phyloP scores from a whole-genome alignment of 768 basidiomycete species.

The Rhodotorula paludigena region DNA sequence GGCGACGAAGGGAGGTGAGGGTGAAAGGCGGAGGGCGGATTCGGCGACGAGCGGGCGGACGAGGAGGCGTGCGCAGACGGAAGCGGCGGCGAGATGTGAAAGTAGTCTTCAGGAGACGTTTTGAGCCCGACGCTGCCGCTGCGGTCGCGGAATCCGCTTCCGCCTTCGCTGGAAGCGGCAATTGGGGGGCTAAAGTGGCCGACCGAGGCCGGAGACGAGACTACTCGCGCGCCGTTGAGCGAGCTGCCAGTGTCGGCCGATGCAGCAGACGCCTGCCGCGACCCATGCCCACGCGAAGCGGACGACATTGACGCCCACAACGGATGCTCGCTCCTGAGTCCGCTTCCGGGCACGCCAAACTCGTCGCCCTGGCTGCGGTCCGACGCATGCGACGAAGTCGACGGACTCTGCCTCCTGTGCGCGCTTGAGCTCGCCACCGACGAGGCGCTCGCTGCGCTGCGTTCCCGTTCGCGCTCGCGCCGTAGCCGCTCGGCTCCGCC shows the following conservation, averaged over 20 bases:
- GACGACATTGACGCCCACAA: constrained; percentile 1
- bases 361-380: neutral
- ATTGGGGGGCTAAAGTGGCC: neutral
- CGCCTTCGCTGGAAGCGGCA: neutral
- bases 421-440: neutral
- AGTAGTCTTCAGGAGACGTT: constrained; percentile 13
- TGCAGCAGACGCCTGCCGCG: neutral
- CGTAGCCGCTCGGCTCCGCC: neutral
- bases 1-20: constrained; percentile 1
- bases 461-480: neutral
- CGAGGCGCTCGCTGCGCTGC: neutral
- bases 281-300: neutral
- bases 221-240: neutral
- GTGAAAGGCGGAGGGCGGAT: neutral
- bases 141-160: neutral
- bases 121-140: neutral
- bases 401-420: neutral
- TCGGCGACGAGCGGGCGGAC: neutral
- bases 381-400: neutral
- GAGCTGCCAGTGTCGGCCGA: too few relatives aligned
- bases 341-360: neutral
- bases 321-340: constrained; percentile 22
- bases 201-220: neutral
- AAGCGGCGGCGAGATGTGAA: neutral
- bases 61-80: neutral